Conservation (phyloP, 129 eudicot species). For the Flaveria ramosissima region DNA sequence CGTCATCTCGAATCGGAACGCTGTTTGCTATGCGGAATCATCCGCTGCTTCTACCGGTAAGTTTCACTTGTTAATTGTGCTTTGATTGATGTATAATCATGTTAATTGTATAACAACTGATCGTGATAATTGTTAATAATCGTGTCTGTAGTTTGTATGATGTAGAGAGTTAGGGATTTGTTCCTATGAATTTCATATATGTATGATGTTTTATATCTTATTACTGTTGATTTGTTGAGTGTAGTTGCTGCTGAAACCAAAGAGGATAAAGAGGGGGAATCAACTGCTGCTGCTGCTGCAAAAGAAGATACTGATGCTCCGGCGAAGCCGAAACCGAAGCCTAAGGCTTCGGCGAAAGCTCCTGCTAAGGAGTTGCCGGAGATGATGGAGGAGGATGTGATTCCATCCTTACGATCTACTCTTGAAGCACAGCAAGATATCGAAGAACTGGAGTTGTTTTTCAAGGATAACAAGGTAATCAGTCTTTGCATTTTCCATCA, state of each 20-base stretch:
- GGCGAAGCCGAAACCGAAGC: slow-evolving; percentile 47
- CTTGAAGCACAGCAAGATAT: slow-evolving; percentile 71
- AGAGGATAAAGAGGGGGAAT: slow-evolving; percentile 49
- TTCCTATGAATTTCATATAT: background rate
- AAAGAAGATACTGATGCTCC: slow-evolving; percentile 40
- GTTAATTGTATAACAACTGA: background rate
- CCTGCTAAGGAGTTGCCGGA: slow-evolving; percentile 67
- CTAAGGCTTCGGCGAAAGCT: slow-evolving; percentile 59
- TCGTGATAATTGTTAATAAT: background rate
- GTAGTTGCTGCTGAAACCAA: slow-evolving; percentile 71
- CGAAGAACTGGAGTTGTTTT: slow-evolving; percentile 59
- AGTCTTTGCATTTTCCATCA: background rate
- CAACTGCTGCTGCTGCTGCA: slow-evolving; percentile 28
- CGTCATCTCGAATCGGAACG: slow-evolving; percentile 35
- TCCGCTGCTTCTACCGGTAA: slow-evolving; percentile 67
- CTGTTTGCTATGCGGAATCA: slow-evolving; percentile 71
- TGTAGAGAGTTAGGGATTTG: background rate
- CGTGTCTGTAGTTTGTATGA: no score
- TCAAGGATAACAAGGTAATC: slow-evolving; percentile 63
- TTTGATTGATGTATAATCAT: background rate
- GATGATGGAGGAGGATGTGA: slow-evolving; percentile 88
- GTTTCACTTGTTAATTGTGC: background rate
- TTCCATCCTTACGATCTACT: slow-evolving; percentile 62
- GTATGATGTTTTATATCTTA: no score
- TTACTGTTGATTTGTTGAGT: slow-evolving; percentile 27